Percentiles rank a stretch among this genome's conserved stretches.
Evolutionary conservation across 495 filamentous ascomycete genomes (phyloP).

Genomic region (Paragyromitra xinjiangensis): DNA sequence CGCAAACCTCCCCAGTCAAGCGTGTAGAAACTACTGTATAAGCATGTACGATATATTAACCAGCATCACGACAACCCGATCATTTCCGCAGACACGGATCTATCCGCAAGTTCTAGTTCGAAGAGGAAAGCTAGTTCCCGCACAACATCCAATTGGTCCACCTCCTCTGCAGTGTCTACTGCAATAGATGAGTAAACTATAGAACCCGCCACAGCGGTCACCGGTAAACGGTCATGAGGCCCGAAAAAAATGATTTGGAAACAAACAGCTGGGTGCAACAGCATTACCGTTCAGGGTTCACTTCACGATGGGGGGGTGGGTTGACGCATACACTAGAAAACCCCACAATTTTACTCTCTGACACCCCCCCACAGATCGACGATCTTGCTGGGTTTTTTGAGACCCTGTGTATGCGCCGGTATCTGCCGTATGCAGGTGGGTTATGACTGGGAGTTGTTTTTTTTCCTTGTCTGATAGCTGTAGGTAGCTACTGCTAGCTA

Average conservation of each 20-base stretch:
- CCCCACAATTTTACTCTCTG: neutral
- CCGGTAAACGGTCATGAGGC: neutral
- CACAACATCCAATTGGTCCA: neutral
- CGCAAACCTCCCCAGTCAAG: neutral
- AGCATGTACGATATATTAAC: neutral
- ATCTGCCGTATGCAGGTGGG: neutral
- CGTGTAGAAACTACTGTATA: neutral
- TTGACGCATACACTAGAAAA: neutral
- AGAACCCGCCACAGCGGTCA: neutral
- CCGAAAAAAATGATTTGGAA: neutral
- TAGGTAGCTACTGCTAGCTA: neutral
- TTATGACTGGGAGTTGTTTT: neutral
- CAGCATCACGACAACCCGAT: neutral
- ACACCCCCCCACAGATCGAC: neutral
- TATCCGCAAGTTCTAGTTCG: neutral
- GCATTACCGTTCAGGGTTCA: neutral
- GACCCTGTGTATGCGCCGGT: neutral
- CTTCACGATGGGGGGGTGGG: neutral
- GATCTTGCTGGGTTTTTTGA: neutral
- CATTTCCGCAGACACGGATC: conserved; percentile 1
- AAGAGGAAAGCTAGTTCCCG: neutral
- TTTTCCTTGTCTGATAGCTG: neutral
- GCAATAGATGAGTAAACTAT: neutral
- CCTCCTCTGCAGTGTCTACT: neutral
- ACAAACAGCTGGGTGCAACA: neutral